Percentiles rank a stretch among this genome's conserved stretches.
Conservation (phyloP, 768 basidiomycete genomes). For the Tulasnella sp. region DNA sequence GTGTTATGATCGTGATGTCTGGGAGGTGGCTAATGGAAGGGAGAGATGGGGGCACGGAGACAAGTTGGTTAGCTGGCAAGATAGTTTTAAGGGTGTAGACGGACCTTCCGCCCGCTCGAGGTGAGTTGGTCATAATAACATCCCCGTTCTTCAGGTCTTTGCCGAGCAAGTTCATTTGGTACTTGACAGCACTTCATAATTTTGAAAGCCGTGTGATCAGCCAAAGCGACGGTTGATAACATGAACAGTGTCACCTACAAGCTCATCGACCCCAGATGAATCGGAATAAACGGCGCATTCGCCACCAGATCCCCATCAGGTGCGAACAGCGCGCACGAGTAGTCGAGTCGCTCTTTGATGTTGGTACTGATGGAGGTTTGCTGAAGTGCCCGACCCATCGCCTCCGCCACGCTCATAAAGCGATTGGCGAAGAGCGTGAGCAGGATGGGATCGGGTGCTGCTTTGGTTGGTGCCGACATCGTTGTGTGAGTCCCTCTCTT, state of each 20-base stretch:
- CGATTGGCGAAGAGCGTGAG: constrained; percentile 93
- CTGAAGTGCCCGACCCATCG: constrained; percentile 89
- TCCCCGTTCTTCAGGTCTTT: constrained; percentile 82
- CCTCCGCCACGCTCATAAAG: constrained; percentile 97
- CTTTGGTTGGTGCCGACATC: not conserved
- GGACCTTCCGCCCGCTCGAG: constrained; percentile 77
- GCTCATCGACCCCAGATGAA: constrained; percentile 62
- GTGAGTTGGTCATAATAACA: constrained; percentile 91
- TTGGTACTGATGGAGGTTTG: constrained; percentile 93
- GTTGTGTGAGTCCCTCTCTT: too few species aligned
- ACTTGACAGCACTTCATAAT: constrained; percentile 69
- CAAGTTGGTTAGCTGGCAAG: constrained; percentile 35
- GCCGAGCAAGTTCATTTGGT: constrained; percentile 80
- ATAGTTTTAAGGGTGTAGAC: constrained; percentile 45
- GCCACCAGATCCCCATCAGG: constrained; percentile 95
- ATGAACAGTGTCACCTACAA: constrained; percentile 59
- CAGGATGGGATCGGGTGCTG: constrained; percentile 74
- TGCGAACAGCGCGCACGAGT: constrained; percentile 91
- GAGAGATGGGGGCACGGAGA: not conserved
- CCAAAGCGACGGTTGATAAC: too few species aligned
- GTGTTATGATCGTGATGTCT: constrained; percentile 93
- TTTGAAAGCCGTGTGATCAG: too few species aligned
- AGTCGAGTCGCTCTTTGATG: constrained; percentile 95
- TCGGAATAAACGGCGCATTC: constrained; percentile 66
- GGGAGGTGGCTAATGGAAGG: constrained; percentile 59